Evolutionary conservation across 2,329 filamentous ascomycete species (phyloP), one percentile per base, ranked within the genome.

Genomic region (Fusarium sp.): DNA sequence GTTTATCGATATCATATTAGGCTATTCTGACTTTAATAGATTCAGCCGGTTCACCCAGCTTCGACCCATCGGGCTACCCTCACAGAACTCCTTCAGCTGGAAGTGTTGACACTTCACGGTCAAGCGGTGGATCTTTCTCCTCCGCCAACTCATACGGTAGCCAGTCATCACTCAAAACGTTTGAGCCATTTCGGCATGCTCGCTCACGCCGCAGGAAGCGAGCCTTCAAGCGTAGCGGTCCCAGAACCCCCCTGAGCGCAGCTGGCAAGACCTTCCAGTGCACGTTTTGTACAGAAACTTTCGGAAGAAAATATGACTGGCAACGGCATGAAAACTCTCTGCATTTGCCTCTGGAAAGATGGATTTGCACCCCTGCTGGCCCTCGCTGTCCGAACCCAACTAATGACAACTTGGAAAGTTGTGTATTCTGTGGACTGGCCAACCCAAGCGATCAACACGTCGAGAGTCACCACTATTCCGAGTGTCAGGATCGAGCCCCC

Each of bases 71-170:
- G 0, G 78, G 50, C 4, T 27, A 48, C 63, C 68, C n/a, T 30
- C 54, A 18, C 27, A 87, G 14, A 87, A 88, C 57, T 83, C 82
- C 14, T 90, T 89, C 88, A 4, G 83, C 84, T 3, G 89, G 88
- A 79, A 89, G 88, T 81, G 82, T 87, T 54, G 86, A 86, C 30
- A 90, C 88, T 0, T 90, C 88, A 4, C 84, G 86, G 25, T 90
- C 88, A 2, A 89, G 87, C 66, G 84, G 84, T 8, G 84, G 83
- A 14, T 90, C 88, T 3, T 35, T 66, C 23, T 68, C 65, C 4
- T 73, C 71, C 2, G 86, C 86, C 4, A 89, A 85, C 67, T 90
- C 88, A 0, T 84, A 86, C 68, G 85, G 84, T 56, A 90, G 88
- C 0, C 83, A 86, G 58, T 81, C 82, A 6, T 88, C 84, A 1